Conservation (phyloP, 2,329 filamentous ascomycete species). For the Rosellinia necatrix region DNA sequence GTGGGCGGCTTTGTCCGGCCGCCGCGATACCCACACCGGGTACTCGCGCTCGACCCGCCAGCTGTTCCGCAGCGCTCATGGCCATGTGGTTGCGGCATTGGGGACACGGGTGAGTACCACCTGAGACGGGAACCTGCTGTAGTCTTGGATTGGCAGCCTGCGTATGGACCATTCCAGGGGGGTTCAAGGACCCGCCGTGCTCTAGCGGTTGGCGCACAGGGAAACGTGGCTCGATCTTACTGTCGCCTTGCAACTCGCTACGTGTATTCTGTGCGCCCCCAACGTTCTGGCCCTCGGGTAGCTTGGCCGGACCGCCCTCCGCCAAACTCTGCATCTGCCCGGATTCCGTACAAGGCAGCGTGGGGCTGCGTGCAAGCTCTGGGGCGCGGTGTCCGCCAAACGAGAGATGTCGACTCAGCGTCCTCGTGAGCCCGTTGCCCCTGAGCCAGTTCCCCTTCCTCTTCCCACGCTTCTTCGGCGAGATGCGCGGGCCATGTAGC, state of each 20-base stretch:
- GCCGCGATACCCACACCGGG: constrained; percentile 18
- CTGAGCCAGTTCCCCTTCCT: constrained; percentile 30
- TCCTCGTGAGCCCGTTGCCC: constrained; percentile 29
- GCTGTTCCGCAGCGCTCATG: constrained; percentile 34
- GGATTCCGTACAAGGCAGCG: constrained; percentile 35
- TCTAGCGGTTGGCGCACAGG: neutral
- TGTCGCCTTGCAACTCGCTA: neutral
- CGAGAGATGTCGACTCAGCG: constrained; percentile 35
- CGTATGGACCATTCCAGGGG: neutral
- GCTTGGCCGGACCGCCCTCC: neutral
- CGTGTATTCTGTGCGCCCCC: neutral
- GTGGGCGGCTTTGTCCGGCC: constrained; percentile 7
- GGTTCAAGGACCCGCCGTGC: constrained; percentile 5
- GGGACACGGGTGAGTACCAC: neutral
- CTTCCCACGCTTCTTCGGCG: constrained; percentile 28
- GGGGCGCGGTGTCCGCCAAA: constrained; percentile 27
- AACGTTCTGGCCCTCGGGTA: neutral
- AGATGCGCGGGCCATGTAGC: constrained; percentile 53
- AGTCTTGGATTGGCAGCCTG: constrained; percentile 1
- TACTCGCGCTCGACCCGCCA: constrained; percentile 36
- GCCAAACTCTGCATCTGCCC: neutral
- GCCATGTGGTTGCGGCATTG: constrained; percentile 18
- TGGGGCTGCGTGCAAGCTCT: constrained; percentile 36
- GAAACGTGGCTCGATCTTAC: constrained; percentile 1
- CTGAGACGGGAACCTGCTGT: constrained; percentile 1